Percentiles rank a stretch among this genome's conserved stretches.
phyloP scores from a whole-genome alignment of 108 stramenopile genomes.

The Cyclostephanos tholiformis region DNA sequence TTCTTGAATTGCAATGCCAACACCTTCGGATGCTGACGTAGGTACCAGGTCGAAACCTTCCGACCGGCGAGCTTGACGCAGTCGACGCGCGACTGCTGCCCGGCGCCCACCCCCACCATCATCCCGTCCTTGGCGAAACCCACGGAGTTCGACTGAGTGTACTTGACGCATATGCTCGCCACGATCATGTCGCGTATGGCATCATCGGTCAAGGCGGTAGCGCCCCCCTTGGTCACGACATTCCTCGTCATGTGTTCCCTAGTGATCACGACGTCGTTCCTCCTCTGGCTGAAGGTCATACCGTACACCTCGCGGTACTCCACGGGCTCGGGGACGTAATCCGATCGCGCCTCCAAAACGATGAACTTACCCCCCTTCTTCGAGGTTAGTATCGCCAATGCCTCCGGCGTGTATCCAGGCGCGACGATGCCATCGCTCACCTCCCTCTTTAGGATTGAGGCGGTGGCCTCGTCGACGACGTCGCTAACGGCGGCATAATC shows the following conservation, averaged over 20 bases:
- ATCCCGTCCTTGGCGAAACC: constrained; percentile 97
- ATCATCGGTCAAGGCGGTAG: constrained; percentile 71
- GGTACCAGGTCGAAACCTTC: constrained; percentile 96
- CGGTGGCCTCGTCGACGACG: constrained; percentile 96
- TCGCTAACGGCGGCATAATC: constrained; percentile 97
- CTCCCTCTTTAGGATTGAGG: constrained; percentile 93
- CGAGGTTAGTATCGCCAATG: constrained; percentile 90
- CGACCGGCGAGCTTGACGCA: constrained; percentile 99
- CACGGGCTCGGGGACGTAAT: constrained; percentile 78
- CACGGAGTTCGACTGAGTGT: constrained; percentile 98
- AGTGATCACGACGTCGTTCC: constrained; percentile 90
- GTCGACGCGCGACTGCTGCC: constrained; percentile 99
- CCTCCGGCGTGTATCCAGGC: constrained; percentile 96
- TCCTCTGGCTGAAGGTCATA: constrained; percentile 94
- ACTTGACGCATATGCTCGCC: constrained; percentile 97
- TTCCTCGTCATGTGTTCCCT: constrained; percentile 74
- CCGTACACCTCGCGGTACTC: constrained; percentile 99
- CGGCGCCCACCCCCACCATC: constrained; percentile 99
- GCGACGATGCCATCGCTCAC: constrained; percentile 98
- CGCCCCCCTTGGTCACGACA: constrained; percentile 63
- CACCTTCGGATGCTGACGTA: constrained; percentile 98
- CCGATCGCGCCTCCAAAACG: constrained; percentile 87
- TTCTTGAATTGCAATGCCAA: constrained; percentile 91
- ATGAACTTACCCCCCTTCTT: constrained; percentile 99
- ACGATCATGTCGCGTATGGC: constrained; percentile 97